These are phyloP conservation scores for Lachnellula hyalina DNA, from an alignment of 2,329 filamentous ascomycete genomes.

Conservation along the genomic window DNA sequence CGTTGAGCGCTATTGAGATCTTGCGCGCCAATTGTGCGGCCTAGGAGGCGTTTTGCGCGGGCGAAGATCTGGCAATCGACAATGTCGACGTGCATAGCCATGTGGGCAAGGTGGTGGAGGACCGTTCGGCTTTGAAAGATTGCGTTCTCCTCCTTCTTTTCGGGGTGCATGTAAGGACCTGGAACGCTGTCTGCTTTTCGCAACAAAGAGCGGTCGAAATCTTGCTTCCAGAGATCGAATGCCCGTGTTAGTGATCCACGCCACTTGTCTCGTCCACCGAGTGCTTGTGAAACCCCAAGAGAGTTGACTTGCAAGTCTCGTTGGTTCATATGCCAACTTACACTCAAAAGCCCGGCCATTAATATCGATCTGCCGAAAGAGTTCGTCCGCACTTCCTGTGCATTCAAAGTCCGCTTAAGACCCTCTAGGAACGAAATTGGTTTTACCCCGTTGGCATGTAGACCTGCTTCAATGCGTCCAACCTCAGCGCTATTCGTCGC, in stretches of 20 bases:
- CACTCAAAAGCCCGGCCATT: slow-evolving; percentile 88
- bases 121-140: slow-evolving; percentile 87
- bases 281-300: slow-evolving; percentile 69
- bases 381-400: slow-evolving; percentile 83
- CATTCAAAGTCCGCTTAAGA: slow-evolving; percentile 80
- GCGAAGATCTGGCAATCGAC: slow-evolving; percentile 98
- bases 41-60: slow-evolving; percentile 76
- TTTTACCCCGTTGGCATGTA: slow-evolving; percentile 77
- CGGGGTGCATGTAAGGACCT: slow-evolving; percentile 50
- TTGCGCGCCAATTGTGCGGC: slow-evolving; percentile 74
- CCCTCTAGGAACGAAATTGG: slow-evolving; percentile 85
- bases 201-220: slow-evolving; percentile 74
- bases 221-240: slow-evolving; percentile 88
- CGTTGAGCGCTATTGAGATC: slow-evolving; percentile 76
- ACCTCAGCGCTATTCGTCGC: slow-evolving; percentile 86
- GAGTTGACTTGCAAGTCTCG: slow-evolving; percentile 89
- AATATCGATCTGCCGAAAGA: slow-evolving; percentile 88
- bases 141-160: slow-evolving; percentile 59
- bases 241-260: slow-evolving; percentile 76
- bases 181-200: slow-evolving; percentile 49
- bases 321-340: slow-evolving; percentile 97
- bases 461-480: slow-evolving; percentile 71
- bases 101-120: slow-evolving; percentile 88
- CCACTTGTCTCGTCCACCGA: slow-evolving; percentile 90
- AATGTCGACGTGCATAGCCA: slow-evolving; percentile 96